Percentiles rank a stretch among this genome's conserved stretches.
Evolutionary conservation across 768 basidiomycete genomes (phyloP).

Genomic region (Calocera viscosa): DNA sequence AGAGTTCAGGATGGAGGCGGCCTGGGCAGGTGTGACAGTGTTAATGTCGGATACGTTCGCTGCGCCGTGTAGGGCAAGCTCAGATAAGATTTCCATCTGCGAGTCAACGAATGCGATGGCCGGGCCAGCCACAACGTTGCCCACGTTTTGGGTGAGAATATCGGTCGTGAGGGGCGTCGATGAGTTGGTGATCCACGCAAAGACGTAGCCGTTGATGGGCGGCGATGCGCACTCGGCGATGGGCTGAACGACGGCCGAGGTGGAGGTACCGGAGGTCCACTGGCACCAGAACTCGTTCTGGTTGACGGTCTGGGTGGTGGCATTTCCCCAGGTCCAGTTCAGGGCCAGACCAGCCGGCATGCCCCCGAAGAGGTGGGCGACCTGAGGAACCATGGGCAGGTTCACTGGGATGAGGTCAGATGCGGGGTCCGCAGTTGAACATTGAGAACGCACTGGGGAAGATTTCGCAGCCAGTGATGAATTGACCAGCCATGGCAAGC

Average conservation of each 20-base stretch:
- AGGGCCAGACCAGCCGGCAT: constrained; percentile 23
- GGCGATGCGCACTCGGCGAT: constrained; percentile 53
- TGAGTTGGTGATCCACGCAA: constrained; percentile 54
- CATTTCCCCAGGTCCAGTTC: background rate
- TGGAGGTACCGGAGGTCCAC: constrained; percentile 54
- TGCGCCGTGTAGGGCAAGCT: background rate
- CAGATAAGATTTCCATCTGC: constrained; percentile 5
- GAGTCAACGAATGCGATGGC: constrained; percentile 53
- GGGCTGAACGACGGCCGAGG: constrained; percentile 47
- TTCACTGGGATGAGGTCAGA: background rate
- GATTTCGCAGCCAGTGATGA: constrained; percentile 57
- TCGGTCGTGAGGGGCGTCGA: constrained; percentile 51
- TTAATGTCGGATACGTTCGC: background rate
- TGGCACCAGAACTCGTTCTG: constrained; percentile 37
- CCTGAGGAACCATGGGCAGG: background rate
- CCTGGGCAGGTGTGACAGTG: background rate
- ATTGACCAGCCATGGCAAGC: constrained; percentile 52
- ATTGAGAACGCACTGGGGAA: background rate
- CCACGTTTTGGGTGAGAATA: constrained; percentile 42
- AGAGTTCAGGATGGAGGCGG: background rate
- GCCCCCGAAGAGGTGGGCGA: constrained; percentile 28
- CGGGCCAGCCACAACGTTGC: constrained; percentile 56
- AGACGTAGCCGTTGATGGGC: constrained; percentile 58
- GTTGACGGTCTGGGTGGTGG: background rate
- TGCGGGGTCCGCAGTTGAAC: background rate